Evolutionary conservation across 1,139 yeast genomes (phyloP).

Genomic region (Saccharomyces uvarum): DNA sequence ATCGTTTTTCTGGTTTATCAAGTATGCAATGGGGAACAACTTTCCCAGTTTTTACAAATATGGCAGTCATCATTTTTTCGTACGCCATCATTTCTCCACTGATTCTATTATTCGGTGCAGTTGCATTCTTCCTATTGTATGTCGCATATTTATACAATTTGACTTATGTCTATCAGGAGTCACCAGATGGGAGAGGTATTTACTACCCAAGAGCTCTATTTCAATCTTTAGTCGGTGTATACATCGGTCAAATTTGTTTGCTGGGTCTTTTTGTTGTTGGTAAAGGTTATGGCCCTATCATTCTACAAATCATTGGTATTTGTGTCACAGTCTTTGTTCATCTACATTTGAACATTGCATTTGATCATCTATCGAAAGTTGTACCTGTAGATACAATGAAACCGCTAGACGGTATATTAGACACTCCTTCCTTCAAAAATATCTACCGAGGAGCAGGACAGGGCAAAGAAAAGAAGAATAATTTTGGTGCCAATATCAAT

Average conservation of each 20-base stretch:
- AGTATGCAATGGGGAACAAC: slow-evolving; percentile 78
- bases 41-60: slow-evolving; percentile 76
- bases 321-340: slow-evolving; percentile 63
- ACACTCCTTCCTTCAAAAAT: slow-evolving; percentile 46
- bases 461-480: neutral
- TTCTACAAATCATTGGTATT: slow-evolving; percentile 58
- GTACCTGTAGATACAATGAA: slow-evolving; percentile 64
- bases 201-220: slow-evolving; percentile 82
- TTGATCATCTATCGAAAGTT: slow-evolving; percentile 49
- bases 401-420: slow-evolving; percentile 56
- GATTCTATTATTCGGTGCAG: slow-evolving; percentile 58
- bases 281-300: slow-evolving; percentile 92
- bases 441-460: slow-evolving; percentile 10
- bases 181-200: slow-evolving; percentile 72
- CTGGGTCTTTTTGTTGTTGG: slow-evolving; percentile 83
- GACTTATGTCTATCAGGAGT: slow-evolving; percentile 58
- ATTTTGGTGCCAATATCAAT: slow-evolving; percentile 1
- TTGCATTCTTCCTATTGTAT: slow-evolving; percentile 64
- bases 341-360: slow-evolving; percentile 51
- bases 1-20: slow-evolving; percentile 56
- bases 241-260: slow-evolving; percentile 77
- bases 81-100: slow-evolving; percentile 80
- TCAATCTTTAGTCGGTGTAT: slow-evolving; percentile 82
- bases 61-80: slow-evolving; percentile 71
- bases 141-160: slow-evolving; percentile 75